Percentiles rank a stretch among this genome's conserved stretches.
Conservation (phyloP, 768 basidiomycete genomes). For the Hericium rajendrae region DNA sequence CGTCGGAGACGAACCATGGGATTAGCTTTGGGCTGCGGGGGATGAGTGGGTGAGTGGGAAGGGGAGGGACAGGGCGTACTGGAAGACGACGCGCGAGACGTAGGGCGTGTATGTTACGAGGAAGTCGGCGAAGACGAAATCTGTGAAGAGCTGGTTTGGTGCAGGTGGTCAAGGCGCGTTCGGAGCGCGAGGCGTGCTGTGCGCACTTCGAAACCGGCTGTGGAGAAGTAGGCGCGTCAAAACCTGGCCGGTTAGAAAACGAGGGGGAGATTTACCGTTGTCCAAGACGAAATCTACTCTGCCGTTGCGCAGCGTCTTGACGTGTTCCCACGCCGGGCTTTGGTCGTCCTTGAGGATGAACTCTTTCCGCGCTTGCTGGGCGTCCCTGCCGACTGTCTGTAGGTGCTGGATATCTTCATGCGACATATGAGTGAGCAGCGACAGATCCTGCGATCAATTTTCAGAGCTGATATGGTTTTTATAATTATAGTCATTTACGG, state of each 20-base stretch:
- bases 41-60: not conserved
- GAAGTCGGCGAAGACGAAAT: slow-evolving; percentile 89
- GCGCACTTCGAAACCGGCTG: slow-evolving; percentile 85
- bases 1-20: slow-evolving; percentile 97
- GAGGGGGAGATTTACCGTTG: slow-evolving; percentile 45
- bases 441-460: slow-evolving; percentile 60
- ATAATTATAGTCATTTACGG: slow-evolving; percentile 36
- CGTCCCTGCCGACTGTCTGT: slow-evolving; percentile 75
- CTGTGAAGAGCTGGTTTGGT: slow-evolving; percentile 71
- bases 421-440: slow-evolving; percentile 78
- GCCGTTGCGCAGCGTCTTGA: slow-evolving; percentile 40
- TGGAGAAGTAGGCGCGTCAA: not conserved
- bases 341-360: slow-evolving; percentile 86
- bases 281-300: slow-evolving; percentile 85
- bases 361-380: slow-evolving; percentile 62
- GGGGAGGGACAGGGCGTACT: slow-evolving; percentile 41
- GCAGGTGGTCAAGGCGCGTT: not conserved
- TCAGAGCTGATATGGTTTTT: not conserved
- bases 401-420: slow-evolving; percentile 74
- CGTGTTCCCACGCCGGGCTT: slow-evolving; percentile 58
- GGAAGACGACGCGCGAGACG: slow-evolving; percentile 76
- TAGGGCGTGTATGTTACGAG: slow-evolving; percentile 83
- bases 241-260: not conserved
- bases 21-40: slow-evolving; percentile 74
- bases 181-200: not conserved